Evolutionary conservation across 2,329 filamentous ascomycete species (phyloP), one percentile per base, ranked within the genome.

Genomic region (Teratosphaeria epicoccoides): DNA sequence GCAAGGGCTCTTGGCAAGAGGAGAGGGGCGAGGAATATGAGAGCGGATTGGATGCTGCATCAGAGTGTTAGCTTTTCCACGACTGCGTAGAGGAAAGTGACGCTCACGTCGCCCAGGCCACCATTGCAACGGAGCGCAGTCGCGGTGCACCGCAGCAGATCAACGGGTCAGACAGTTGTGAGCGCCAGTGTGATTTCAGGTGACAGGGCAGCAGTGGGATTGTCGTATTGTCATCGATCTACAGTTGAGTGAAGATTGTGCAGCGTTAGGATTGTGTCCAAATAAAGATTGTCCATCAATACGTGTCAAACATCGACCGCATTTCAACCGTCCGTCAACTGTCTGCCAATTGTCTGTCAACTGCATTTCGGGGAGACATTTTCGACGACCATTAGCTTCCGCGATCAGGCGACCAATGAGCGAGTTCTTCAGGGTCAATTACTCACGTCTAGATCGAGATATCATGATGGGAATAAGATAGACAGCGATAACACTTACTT

Each of bases 1-100:
- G 73, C 69, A 52, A 88, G 72, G 52, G 76, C 75, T 61, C 81
- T 82, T 49, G 85, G 84, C 37, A 91, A 68, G 57, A 90, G 72
- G 57, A 87, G 74, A 26, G 87, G 87, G 2, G 83, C 87, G 66
- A 90, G 73, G 63, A 79, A 69, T 54, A 78, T 66, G 56, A 76
- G 59, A 40, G 75, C 57, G 45, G 70, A 70, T 59, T 74, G 71
- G 50, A 74, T 63, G 44, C 72, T 76, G 60, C 24, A 5, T 43
- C 22, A 43, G n/a, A 14, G 7, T 14, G n/a, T 26, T 24, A 26
- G 43, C 7, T 20, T 9, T 9, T 24, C 4, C n/a, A 9, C 10
- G 6, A 17, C 4, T 37, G 12, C 1, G 4, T 17, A 12, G 46
- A 37, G 14, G 4, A 33, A 3, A 33, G 12, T 12, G 12, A 6